phyloP scores from a whole-genome alignment of 2,329 filamentous ascomycete genomes.

The Colletotrichum aenigma region DNA sequence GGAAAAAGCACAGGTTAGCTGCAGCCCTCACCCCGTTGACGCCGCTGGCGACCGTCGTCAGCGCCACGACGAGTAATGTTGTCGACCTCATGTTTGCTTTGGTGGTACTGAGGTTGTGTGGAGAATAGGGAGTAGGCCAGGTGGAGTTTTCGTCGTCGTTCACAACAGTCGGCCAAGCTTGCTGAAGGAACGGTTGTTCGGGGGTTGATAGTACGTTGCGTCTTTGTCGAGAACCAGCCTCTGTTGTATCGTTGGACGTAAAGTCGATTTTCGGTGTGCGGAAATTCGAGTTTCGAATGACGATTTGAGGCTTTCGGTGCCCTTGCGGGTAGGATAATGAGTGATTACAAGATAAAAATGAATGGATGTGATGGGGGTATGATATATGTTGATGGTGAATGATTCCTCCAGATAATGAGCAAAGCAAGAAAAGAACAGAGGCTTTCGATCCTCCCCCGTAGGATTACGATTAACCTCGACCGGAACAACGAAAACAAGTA shows the following conservation, averaged over 20 bases:
- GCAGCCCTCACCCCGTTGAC: background rate
- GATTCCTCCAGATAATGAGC: background rate
- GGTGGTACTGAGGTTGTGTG: background rate
- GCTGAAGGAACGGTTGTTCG: background rate
- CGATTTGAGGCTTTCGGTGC: background rate
- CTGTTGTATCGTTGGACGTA: background rate
- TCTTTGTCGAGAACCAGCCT: constrained; percentile 10
- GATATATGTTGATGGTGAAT: background rate
- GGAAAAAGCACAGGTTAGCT: constrained; percentile 17
- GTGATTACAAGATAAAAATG: background rate
- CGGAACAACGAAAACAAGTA: background rate
- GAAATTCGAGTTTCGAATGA: background rate
- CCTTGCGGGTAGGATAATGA: background rate
- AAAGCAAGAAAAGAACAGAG: background rate
- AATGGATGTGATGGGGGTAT: background rate
- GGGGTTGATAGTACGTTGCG: background rate
- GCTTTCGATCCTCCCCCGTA: background rate
- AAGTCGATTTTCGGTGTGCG: background rate
- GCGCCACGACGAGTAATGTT: background rate
- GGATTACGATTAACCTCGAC: constrained; percentile 12
- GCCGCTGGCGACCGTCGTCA: background rate
- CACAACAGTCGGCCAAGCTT: background rate
- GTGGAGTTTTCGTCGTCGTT: background rate
- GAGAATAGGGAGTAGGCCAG: background rate
- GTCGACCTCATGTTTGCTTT: background rate